Evolutionary conservation across 768 basidiomycete genomes (phyloP).

Genomic region (Coprinopsis sp.): DNA sequence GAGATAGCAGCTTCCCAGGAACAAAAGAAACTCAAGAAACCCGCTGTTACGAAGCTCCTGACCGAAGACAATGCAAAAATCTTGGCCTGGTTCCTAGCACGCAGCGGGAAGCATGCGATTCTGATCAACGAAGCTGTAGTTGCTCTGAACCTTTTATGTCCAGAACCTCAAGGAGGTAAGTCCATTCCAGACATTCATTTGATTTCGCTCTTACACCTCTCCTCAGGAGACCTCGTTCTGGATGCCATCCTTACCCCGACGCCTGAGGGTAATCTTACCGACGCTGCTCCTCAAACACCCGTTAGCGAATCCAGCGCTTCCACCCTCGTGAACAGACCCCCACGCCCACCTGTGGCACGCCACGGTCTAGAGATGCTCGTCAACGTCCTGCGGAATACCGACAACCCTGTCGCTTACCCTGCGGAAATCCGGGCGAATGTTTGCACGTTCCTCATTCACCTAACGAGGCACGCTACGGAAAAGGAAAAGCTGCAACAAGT

Average conservation of each 20-base stretch:
- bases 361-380: conserved; percentile 68
- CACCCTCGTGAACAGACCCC: conserved; percentile 7
- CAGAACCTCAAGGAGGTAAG: conserved; percentile 62
- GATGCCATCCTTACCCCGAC: conserved; percentile 49
- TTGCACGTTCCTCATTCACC: conserved; percentile 65
- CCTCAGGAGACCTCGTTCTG: conserved; percentile 56
- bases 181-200: conserved; percentile 2
- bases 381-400: conserved; percentile 53
- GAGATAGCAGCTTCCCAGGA: conserved; percentile 15
- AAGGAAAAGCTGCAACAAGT: conserved; percentile 45
- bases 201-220: background rate
- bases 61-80: conserved; percentile 53
- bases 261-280: conserved; percentile 25
- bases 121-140: conserved; percentile 88
- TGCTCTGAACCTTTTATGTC: conserved; percentile 72
- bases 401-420: conserved; percentile 56
- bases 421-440: conserved; percentile 74
- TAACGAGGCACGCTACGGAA: conserved; percentile 49
- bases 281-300: conserved; percentile 35
- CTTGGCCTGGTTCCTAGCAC: conserved; percentile 66
- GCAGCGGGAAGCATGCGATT: conserved; percentile 76
- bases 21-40: conserved; percentile 46
- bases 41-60: conserved; percentile 48
- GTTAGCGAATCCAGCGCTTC: conserved; percentile 42
- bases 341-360: conserved; percentile 34